phyloP scores from a whole-genome alignment of 495 filamentous ascomycete species.

The Lichenothelia convexa region DNA sequence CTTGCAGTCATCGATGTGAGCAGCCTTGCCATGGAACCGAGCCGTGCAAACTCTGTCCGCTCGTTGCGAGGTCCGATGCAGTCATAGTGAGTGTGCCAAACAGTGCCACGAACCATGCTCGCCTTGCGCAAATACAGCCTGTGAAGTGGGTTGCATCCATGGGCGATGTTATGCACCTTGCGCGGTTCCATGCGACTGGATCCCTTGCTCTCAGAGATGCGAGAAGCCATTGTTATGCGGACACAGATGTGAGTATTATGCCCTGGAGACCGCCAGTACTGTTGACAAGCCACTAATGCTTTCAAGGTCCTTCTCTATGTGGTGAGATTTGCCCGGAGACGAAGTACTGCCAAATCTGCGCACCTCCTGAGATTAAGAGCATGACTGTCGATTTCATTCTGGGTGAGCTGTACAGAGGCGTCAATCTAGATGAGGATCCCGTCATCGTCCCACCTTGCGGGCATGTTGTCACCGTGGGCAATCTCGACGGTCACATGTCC shows the following conservation, averaged over 20 bases:
- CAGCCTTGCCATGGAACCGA: conserved; percentile 33
- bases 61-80: conserved; percentile 43
- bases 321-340: conserved; percentile 42
- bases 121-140: conserved; percentile 41
- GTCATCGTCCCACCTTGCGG: conserved; percentile 47
- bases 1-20: conserved; percentile 40
- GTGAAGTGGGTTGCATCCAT: conserved; percentile 40
- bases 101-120: conserved; percentile 44
- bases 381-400: conserved; percentile 36
- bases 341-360: conserved; percentile 41
- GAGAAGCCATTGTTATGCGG: conserved; percentile 37
- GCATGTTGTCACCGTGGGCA: conserved; percentile 42
- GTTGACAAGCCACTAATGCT: too few relatives aligned
- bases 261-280: conserved; percentile 5
- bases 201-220: conserved; percentile 53
- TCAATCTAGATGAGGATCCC: conserved; percentile 39
- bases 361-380: conserved; percentile 22
- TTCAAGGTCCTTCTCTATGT: conserved; percentile 43
- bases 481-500: conserved; percentile 47
- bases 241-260: conserved; percentile 13
- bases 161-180: conserved; percentile 40
- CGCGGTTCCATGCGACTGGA: conserved; percentile 38
- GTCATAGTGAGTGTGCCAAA: conserved; percentile 40
- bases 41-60: conserved; percentile 34
- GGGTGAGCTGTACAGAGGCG: conserved; percentile 30